Conservation (phyloP, 179 eudicot genomes). For the Spinacia oleracea region DNA sequence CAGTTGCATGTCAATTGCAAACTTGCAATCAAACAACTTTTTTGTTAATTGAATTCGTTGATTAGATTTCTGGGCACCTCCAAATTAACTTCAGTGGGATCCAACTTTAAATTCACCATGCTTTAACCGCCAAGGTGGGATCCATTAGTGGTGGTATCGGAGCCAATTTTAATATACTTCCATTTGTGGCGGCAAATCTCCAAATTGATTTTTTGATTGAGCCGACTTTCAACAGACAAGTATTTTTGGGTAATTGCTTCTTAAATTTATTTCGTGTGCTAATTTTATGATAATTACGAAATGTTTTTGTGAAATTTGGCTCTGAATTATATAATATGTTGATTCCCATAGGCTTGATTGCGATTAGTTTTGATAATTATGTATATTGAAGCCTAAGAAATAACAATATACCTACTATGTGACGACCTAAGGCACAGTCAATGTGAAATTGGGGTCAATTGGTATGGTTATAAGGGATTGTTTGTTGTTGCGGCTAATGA, state of each 20-base stretch:
- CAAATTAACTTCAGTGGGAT: not conserved
- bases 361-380: too few relatives aligned
- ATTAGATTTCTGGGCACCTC: not conserved
- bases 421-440: not conserved
- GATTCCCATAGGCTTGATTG: too few relatives aligned
- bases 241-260: not conserved
- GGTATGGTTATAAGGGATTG: too few relatives aligned
- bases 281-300: not conserved
- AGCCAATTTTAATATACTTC: not conserved
- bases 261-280: not conserved
- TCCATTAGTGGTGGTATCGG: not conserved
- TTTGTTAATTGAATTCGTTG: not conserved
- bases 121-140: not conserved
- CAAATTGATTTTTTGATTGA: too few relatives aligned
- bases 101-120: not conserved
- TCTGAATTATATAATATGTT: too few relatives aligned
- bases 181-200: not conserved
- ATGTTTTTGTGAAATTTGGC: too few relatives aligned
- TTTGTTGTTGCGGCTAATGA: too few relatives aligned
- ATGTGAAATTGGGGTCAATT: too few relatives aligned
- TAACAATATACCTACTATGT: not conserved
- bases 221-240: too few relatives aligned
- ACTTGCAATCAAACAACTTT: not conserved
- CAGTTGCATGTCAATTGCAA: not conserved
- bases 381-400: not conserved